These are phyloP conservation scores for Xylariomycetidae sp. DNA, from an alignment of 2,329 filamentous ascomycete genomes.

Conservation along the genomic window DNA sequence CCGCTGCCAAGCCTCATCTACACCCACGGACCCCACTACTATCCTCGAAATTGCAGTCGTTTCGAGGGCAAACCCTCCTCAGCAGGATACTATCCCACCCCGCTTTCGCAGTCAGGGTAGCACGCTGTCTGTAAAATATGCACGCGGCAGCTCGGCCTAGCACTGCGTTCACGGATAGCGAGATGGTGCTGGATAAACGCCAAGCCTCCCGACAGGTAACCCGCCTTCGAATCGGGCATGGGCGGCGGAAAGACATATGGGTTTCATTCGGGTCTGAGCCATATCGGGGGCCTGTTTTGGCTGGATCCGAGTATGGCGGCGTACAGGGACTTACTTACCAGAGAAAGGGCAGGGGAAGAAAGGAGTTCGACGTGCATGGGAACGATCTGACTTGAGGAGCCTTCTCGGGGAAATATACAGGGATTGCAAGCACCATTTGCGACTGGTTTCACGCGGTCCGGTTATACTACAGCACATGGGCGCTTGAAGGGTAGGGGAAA, in stretches of 20 bases:
- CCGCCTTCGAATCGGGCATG: slow-evolving; percentile 10
- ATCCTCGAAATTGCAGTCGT: slow-evolving; percentile 37
- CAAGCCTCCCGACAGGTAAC: slow-evolving; percentile 8
- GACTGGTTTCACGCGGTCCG: slow-evolving; percentile 15
- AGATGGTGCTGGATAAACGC: slow-evolving; percentile 3
- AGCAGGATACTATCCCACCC: slow-evolving; percentile 48
- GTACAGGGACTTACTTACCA: slow-evolving; percentile 17
- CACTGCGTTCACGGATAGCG: slow-evolving; percentile 1
- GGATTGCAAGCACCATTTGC: slow-evolving; percentile 16
- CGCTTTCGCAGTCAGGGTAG: slow-evolving; percentile 42
- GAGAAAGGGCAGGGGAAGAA: slow-evolving; percentile 10
- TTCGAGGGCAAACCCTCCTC: slow-evolving; percentile 50
- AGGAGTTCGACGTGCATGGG: not conserved
- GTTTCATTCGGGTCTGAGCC: slow-evolving; percentile 16
- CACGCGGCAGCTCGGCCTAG: not conserved
- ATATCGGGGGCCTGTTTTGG: slow-evolving; percentile 9
- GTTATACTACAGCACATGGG: slow-evolving; percentile 25
- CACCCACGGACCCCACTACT: slow-evolving; percentile 35
- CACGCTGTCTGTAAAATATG: slow-evolving; percentile 15
- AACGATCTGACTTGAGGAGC: slow-evolving; percentile 5
- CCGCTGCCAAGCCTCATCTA: slow-evolving; percentile 44
- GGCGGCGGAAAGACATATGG: slow-evolving; percentile 19
- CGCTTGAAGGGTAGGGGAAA: slow-evolving; percentile 15
- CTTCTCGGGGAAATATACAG: slow-evolving; percentile 17
- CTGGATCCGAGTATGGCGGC: slow-evolving; percentile 16